These are phyloP conservation scores for Apophysomyces elegans DNA, from an alignment of 371 early-diverging fungal species.

Conservation along the genomic window DNA sequence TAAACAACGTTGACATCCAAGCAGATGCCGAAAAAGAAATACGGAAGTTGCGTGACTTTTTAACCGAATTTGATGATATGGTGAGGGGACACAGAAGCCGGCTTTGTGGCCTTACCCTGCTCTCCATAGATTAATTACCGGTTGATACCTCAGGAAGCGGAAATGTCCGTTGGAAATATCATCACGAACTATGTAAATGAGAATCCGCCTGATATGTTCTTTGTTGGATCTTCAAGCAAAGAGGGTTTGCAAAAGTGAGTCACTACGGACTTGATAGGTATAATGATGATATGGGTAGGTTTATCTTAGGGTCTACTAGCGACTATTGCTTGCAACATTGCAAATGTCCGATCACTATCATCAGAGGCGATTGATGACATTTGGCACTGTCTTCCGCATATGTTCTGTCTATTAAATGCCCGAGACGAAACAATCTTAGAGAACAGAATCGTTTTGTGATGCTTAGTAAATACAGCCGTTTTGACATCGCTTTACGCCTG, in stretches of 20 bases:
- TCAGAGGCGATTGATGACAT: conserved; percentile 14
- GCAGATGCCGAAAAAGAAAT: conserved; percentile 24
- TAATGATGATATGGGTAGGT: conserved; percentile 18
- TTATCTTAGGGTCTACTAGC: conserved; percentile 37
- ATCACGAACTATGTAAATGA: conserved; percentile 29
- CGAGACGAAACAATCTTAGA: too few relatives aligned
- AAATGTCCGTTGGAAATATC: conserved; percentile 21
- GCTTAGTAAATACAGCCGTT: too few relatives aligned
- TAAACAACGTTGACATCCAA: conserved; percentile 37
- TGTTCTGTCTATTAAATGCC: too few relatives aligned
- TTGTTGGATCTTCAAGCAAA: conserved; percentile 37
- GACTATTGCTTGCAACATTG: conserved; percentile 40
- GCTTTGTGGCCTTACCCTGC: neutral
- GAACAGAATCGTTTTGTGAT: too few relatives aligned
- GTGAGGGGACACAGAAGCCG: conserved; percentile 9
- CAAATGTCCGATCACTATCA: conserved; percentile 36
- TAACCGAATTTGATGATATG: conserved; percentile 18
- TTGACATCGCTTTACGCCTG: too few relatives aligned
- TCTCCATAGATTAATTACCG: neutral
- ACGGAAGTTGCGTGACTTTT: neutral
- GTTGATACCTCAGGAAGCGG: conserved; percentile 14
- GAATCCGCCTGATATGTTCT: conserved; percentile 30
- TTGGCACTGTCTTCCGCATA: too few relatives aligned
- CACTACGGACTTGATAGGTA: neutral
- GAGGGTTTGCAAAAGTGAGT: conserved; percentile 38